Evolutionary conservation across 148 eudicot species (phyloP), one percentile per base, ranked within the genome.

Genomic region (Mesembryanthemum crystallinum): DNA sequence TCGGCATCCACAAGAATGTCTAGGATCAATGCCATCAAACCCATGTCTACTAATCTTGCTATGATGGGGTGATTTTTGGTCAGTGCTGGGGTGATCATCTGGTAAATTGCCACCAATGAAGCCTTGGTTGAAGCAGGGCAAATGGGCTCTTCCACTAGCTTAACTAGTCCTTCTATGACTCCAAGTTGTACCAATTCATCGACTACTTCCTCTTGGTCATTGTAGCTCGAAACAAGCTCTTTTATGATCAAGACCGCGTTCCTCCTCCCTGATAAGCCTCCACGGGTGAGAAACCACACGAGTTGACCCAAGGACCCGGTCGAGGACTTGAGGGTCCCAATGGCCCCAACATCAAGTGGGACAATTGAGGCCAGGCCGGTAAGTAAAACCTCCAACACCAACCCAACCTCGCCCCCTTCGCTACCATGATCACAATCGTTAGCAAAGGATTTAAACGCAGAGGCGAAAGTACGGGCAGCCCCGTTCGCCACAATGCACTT

Each of bases 1-100:
- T 90, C 93, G 1, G 83, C 80, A 20, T 82, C 88, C 21, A 92
- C 87, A 1, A 90, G 85, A 47, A 82, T 81, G 80, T 92, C 98
- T 42, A 92, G 73, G n/a, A 89, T 76, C 72, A 80, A 45, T 72
- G 88, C 32, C 20, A 85, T 75, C 45, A 92, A 57, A 29, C 87
- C 90, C 84, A 72, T 43, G 7, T 87, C 82, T 4, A 86, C 83
- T 63, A 90, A 86, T 17, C 42, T 86, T 10, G 69, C 70, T 21
- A 67, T 69, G 33, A 78, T 73, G 33, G 10, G 64, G 8, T 80
- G 68, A 18, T 60, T 60, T 14, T 43, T 45, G 4, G 59, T 30
- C 42, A 39, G 57, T 29, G 64, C 8, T 27, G 78, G 43, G 15
- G 59, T 78, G 59, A 87, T 81, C 83, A 92, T 76, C 14, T 83